Percentiles rank a stretch among this genome's conserved stretches.
Conservation (phyloP, 495 filamentous ascomycete species). For the Tuber umbilicatum region DNA sequence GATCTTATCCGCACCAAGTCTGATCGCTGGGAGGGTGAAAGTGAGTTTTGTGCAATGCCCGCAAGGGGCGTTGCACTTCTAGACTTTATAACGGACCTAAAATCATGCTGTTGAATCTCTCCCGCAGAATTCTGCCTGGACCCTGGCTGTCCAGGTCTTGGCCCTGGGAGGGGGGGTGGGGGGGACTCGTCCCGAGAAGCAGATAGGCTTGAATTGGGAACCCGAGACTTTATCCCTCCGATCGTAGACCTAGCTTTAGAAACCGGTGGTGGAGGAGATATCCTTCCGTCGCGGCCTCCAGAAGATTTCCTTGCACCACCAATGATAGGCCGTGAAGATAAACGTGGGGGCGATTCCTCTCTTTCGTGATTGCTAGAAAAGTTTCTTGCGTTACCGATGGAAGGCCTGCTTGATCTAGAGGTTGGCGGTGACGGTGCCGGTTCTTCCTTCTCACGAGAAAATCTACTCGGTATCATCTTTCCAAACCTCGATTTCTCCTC, state of each 20-base stretch:
- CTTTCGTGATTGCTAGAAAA: not conserved
- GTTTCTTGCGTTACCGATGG: slow-evolving; percentile 7
- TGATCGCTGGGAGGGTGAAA: not conserved
- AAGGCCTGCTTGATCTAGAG: slow-evolving; percentile 2
- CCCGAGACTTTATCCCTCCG: slow-evolving; percentile 11
- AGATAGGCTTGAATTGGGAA: slow-evolving; percentile 21
- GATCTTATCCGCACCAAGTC: slow-evolving; percentile 3
- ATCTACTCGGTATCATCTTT: not conserved
- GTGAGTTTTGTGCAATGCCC: slow-evolving; percentile 12
- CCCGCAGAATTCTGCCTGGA: not conserved
- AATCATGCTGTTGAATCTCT: slow-evolving; percentile 7
- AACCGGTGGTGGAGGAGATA: slow-evolving; percentile 17
- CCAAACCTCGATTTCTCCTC: not conserved
- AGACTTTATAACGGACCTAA: slow-evolving; percentile 18
- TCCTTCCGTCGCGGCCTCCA: slow-evolving; percentile 13
- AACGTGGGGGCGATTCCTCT: not conserved
- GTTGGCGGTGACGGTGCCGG: not conserved
- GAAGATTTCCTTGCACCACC: not conserved
- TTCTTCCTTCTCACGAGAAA: slow-evolving; percentile 7
- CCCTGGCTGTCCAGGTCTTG: slow-evolving; percentile 21
- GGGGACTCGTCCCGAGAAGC: slow-evolving; percentile 35
- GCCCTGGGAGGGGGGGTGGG: slow-evolving; percentile 37
- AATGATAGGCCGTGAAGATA: not conserved
- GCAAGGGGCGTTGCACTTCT: slow-evolving; percentile 26
- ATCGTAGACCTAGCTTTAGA: slow-evolving; percentile 19